Base-by-base conservation (phyloP, 306 rosid genomes). In the Casuarina glauca region DNA sequence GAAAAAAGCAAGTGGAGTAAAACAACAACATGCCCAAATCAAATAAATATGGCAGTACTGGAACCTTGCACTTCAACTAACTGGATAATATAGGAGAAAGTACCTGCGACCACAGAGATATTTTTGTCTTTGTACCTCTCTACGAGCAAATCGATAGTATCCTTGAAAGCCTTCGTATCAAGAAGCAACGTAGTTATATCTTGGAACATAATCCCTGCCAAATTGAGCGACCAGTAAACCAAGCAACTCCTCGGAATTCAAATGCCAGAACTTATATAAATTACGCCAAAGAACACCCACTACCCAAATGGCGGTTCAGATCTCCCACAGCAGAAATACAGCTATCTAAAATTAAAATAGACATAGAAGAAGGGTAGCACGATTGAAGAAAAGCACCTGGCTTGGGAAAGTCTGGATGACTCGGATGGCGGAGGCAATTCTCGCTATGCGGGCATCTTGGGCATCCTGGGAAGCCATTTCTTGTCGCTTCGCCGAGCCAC, bases 81-180 rank as follows among this genome's bases (percentile, higher is more conserved):
- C 8, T 9, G 64, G 4, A 46, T 41, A 58, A 52, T 15, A 69
- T 19, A 32, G 38, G 64, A 42, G 54, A 74, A 52, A 76, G 51
- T 88, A 96, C 99, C 99, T 85, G 97, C 99, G 3, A 96, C 99
- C 35, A 96, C 98, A 73, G 97, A 86, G 74, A 96, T 88, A 20
- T 85, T 79, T 75, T 90, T 85, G 83, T 86, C 99, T 43, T 82
- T 86, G 88, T 96, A 96, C 83, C 99, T 90, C 90, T 96, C 98
- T 69, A 93, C 98, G 74, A 96, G 91, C 91, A 96, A 78, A 78
- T 93, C 99, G 78, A 96, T 90, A 13, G 99, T 88, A 70, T 96
- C 99, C 70, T 78, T 93, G 82, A 96, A 96, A 76, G 99, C 99
- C 89, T 84, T 87, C 1, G 87, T 83, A 82, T 96, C 98, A 69